These are phyloP conservation scores for Lineolata rhizophorae DNA, from an alignment of 495 filamentous ascomycete genomes.

Conservation along the genomic window DNA sequence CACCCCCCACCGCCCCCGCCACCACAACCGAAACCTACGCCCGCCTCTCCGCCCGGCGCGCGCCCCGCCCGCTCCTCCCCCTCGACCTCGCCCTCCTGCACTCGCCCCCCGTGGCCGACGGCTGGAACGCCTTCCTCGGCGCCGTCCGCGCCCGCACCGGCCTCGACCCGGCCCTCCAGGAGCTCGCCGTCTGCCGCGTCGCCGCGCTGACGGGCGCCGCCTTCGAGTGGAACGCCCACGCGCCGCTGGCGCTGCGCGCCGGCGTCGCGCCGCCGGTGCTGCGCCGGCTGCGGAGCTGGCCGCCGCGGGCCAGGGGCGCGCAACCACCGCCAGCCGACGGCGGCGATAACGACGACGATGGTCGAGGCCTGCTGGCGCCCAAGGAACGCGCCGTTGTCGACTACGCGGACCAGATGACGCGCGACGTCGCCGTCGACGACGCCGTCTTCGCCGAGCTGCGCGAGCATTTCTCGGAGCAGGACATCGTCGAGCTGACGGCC, in stretches of 20 bases:
- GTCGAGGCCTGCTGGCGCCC: background rate
- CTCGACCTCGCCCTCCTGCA: constrained; percentile 18
- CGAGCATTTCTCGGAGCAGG: constrained; percentile 24
- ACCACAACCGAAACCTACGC: constrained; percentile 6
- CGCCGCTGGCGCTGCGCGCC: constrained; percentile 12
- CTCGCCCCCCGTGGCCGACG: constrained; percentile 17
- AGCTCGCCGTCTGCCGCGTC: constrained; percentile 17
- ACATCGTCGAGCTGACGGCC: constrained; percentile 33
- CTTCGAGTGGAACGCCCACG: constrained; percentile 18
- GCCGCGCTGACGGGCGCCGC: constrained; percentile 17
- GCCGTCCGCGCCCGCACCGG: constrained; percentile 13
- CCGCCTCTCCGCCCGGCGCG: constrained; percentile 13
- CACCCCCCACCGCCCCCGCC: constrained; percentile 5
- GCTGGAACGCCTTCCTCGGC: constrained; percentile 17
- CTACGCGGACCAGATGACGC: constrained; percentile 17
- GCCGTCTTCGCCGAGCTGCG: constrained; percentile 22
- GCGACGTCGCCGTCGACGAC: constrained; percentile 12
- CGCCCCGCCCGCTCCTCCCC: constrained; percentile 12
- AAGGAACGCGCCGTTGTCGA: constrained; percentile 9
- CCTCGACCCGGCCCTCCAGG: constrained; percentile 11
- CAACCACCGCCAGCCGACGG: background rate
- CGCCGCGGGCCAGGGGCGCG: too few species aligned
- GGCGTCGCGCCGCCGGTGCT: constrained; percentile 13
- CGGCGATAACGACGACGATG: background rate
- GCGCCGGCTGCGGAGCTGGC: too few species aligned